Conservation (phyloP, 2,329 filamentous ascomycete species). For the Pleoardoris graminearum region DNA sequence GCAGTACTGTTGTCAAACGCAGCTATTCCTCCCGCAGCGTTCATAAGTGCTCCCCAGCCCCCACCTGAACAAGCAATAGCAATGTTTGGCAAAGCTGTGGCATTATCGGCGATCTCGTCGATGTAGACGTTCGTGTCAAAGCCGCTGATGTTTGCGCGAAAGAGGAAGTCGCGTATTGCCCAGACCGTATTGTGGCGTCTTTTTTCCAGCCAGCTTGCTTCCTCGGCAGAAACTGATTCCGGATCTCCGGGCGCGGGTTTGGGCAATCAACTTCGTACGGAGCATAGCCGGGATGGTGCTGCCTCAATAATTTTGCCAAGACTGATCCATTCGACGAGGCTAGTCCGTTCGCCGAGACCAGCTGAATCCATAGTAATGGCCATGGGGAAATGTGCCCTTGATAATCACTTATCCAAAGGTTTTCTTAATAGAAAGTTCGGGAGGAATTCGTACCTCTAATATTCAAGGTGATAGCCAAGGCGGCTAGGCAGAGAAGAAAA, state of each 20-base stretch:
- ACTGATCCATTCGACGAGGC: neutral
- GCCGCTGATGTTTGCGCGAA: conserved; percentile 67
- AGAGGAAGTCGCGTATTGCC: conserved; percentile 71
- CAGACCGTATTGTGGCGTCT: conserved; percentile 71
- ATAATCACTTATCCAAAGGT: neutral
- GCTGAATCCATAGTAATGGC: neutral
- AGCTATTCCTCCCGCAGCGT: conserved; percentile 74
- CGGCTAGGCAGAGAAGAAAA: neutral
- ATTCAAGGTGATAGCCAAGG: neutral
- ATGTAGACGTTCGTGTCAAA: conserved; percentile 75
- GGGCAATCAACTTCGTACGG: conserved; percentile 70
- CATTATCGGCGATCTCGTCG: conserved; percentile 56
- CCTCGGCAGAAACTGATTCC: conserved; percentile 65
- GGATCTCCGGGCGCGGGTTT: conserved; percentile 63
- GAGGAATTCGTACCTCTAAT: neutral
- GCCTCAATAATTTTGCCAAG: neutral
- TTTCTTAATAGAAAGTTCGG: neutral
- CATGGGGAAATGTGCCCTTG: neutral
- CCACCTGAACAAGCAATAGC: conserved; percentile 77
- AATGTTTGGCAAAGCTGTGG: conserved; percentile 63
- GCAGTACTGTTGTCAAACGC: conserved; percentile 73
- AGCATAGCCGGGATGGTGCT: conserved; percentile 64
- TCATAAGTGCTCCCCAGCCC: conserved; percentile 79
- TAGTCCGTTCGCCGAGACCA: neutral
- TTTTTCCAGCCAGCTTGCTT: conserved; percentile 70